phyloP scores from a whole-genome alignment of 768 basidiomycete species.

The Macrolepiota albuminosa region DNA sequence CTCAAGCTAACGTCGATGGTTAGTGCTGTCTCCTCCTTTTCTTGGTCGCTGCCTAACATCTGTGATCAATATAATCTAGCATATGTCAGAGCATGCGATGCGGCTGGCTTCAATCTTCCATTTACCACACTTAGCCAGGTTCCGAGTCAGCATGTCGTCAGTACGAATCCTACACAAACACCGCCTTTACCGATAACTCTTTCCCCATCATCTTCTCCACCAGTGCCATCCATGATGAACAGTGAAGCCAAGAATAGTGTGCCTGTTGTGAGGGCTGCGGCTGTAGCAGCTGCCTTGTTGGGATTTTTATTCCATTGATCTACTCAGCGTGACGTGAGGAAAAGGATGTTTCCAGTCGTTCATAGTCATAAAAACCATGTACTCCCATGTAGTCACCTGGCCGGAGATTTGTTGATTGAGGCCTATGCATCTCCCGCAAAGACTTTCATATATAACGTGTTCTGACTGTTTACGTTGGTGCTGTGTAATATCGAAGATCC shows the following conservation, averaged over 20 bases:
- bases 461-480: background rate
- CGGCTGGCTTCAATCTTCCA: background rate
- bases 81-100: slow-evolving; percentile 2
- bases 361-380: background rate
- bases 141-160: background rate
- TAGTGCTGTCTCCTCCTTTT: background rate
- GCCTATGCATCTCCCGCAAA: background rate
- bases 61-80: background rate
- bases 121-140: no score
- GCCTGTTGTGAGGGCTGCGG: background rate
- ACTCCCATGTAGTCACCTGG: background rate
- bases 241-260: background rate
- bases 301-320: slow-evolving; percentile 2
- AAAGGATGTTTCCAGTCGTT: background rate
- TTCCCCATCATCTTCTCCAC: background rate
- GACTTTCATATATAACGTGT: background rate
- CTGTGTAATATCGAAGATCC: background rate
- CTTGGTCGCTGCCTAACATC: background rate
- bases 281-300: background rate
- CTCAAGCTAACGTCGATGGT: slow-evolving; percentile 9
- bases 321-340: background rate
- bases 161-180: background rate
- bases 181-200: background rate
- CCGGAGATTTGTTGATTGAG: background rate
- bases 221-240: background rate